Conservation (phyloP, 768 basidiomycete species). For the Scleroderma citrinum region DNA sequence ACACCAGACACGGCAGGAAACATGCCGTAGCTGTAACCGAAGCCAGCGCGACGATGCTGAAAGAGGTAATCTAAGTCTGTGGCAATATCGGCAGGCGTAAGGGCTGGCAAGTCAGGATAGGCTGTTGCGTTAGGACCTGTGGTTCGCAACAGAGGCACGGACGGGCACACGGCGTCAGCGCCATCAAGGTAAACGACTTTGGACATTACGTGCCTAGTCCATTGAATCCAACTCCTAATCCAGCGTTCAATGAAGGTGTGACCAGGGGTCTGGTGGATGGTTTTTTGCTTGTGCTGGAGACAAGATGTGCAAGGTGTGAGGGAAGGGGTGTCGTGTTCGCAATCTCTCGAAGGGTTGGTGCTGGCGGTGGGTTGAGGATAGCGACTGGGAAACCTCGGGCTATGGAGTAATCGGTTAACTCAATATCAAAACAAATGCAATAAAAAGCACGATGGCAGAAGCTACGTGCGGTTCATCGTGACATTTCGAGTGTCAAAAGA, state of each 20-base stretch:
- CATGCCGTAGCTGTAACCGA: constrained; percentile 1
- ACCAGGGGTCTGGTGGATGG: constrained; percentile 24
- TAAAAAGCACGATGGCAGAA: neutral
- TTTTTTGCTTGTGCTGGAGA: constrained; percentile 14
- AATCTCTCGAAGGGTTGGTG: constrained; percentile 64
- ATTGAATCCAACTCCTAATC: constrained; percentile 8
- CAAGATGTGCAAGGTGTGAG: constrained; percentile 17
- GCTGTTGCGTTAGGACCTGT: constrained; percentile 35
- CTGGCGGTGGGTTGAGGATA: constrained; percentile 44
- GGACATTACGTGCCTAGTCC: constrained; percentile 11
- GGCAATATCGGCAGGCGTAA: constrained; percentile 43
- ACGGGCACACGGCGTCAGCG: neutral
- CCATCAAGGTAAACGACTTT: neutral
- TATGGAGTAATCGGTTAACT: constrained; percentile 13
- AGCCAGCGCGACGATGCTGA: constrained; percentile 29
- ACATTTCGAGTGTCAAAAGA: neutral
- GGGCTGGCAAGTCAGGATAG: constrained; percentile 31
- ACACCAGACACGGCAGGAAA: neutral
- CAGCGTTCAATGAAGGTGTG: constrained; percentile 19
- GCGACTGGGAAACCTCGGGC: constrained; percentile 59
- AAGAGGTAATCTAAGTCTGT: constrained; percentile 51
- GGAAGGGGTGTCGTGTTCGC: constrained; percentile 53
- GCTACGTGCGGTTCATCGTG: too few species aligned
- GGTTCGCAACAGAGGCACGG: neutral
- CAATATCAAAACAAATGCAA: neutral